Evolutionary conservation across 192 early-diverging fungal species (phyloP).

Genomic region (Phycomyces blakesleeanus): DNA sequence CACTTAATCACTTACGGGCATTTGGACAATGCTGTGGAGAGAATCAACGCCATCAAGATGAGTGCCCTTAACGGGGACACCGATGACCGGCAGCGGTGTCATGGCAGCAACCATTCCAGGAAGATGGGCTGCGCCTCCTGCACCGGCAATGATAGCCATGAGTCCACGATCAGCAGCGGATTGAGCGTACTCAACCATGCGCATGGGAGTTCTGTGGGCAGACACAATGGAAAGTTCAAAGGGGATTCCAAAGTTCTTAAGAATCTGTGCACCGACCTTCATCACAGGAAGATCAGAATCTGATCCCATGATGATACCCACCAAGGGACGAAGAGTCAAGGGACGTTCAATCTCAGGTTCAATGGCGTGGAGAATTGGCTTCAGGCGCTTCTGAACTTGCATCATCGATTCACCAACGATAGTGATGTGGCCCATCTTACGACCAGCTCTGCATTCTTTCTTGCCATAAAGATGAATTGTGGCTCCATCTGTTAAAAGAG

Average conservation of each 20-base stretch:
- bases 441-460: slow-evolving; percentile 75
- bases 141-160: slow-evolving; percentile 96
- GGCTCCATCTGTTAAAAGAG: slow-evolving; percentile 77
- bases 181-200: slow-evolving; percentile 91
- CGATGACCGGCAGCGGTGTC: slow-evolving; percentile 96
- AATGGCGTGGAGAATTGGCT: slow-evolving; percentile 57
- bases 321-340: slow-evolving; percentile 61
- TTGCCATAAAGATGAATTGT: slow-evolving; percentile 97
- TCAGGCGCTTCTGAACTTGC: slow-evolving; percentile 64
- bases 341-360: slow-evolving; percentile 53
- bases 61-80: slow-evolving; percentile 92
- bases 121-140: slow-evolving; percentile 97
- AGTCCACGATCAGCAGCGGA: slow-evolving; percentile 85
- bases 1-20: slow-evolving; percentile 73
- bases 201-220: slow-evolving; percentile 91
- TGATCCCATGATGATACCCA: slow-evolving; percentile 98
- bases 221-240: slow-evolving; percentile 98
- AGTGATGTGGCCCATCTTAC: slow-evolving; percentile 99
- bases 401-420: slow-evolving; percentile 83
- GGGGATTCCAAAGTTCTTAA: slow-evolving; percentile 86
- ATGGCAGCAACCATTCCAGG: slow-evolving; percentile 99
- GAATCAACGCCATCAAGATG: slow-evolving; percentile 96
- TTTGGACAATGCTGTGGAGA: slow-evolving; percentile 96
- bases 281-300: slow-evolving; percentile 97
- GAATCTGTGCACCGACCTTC: slow-evolving; percentile 84